These are phyloP conservation scores for Sindora glabra DNA, from an alignment of 306 rosid genomes.

Conservation along the genomic window DNA sequence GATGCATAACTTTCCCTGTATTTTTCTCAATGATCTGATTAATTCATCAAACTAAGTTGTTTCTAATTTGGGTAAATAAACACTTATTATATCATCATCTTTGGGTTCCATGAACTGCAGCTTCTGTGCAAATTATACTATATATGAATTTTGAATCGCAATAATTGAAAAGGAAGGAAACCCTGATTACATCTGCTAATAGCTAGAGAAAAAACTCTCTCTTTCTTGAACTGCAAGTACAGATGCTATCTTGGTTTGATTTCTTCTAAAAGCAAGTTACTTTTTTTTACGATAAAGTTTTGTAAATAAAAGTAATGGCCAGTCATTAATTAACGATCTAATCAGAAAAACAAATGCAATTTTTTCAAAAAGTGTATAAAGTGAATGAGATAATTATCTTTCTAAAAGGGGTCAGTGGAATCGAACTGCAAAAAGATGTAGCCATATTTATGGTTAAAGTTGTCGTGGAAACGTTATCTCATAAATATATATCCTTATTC, in stretches of 20 bases:
- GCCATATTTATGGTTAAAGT: constrained; percentile 15
- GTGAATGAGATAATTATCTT: constrained; percentile 32
- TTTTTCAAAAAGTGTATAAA: constrained; percentile 40
- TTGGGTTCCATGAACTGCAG: not conserved
- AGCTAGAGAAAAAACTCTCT: not conserved
- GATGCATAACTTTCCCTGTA: too few relatives aligned
- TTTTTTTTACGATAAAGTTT: constrained; percentile 19
- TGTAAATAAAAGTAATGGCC: constrained; percentile 21
- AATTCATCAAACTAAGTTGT: not conserved
- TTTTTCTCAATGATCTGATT: too few relatives aligned
- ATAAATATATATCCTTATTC: constrained; percentile 6
- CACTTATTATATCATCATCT: not conserved
- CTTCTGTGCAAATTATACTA: too few relatives aligned
- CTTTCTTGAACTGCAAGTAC: constrained; percentile 9
- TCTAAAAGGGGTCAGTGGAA: constrained; percentile 45
- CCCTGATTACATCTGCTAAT: too few relatives aligned
- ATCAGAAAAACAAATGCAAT: constrained; percentile 32
- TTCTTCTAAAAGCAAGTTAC: constrained; percentile 20
- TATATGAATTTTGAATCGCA: too few relatives aligned
- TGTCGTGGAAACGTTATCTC: constrained; percentile 3
- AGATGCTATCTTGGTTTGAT: constrained; percentile 15
- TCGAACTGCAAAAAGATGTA: constrained; percentile 26
- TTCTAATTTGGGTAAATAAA: not conserved
- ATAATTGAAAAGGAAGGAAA: not conserved
- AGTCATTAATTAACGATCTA: constrained; percentile 14